Base-by-base conservation (phyloP, 495 filamentous ascomycete species). In the Trichoderma virens region DNA sequence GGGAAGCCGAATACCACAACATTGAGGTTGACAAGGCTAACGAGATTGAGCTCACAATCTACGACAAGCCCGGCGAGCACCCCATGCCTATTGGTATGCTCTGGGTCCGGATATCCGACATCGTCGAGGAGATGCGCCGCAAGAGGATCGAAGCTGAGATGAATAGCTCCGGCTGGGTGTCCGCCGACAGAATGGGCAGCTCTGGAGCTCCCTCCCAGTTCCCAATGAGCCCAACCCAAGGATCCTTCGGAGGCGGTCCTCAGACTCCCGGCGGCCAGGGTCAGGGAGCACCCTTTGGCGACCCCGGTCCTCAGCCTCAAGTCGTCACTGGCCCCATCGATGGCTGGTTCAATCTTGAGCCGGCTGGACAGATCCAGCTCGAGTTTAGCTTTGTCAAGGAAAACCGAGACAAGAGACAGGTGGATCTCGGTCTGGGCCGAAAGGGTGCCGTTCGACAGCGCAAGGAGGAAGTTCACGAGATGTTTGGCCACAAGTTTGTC, bases 401-500 rank as follows among this genome's bases (percentile, higher is more conserved):
- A 61, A 79, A 72, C 65, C 79, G 81, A 64, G 76, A 81, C 23
- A 69, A 76, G 41, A 81, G 87, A 69, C 87, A 86, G 14, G 89
- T 93, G 70, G 92, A 96, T 71, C 82, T 91, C 63, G 94, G 94
- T 68, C 85, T 99, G 59, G 90, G 90, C 67, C 90, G 94, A 67
- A 94, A 97, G 79, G 94, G 94, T 74, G 94, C 94, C 62, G 92
- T 99, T 69, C 90, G 94, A 45, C 92, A 97, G 75, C 89, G 89
- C 70, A 98, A 98, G 78, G 94, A 99, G 75, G 92, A 97, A 68
- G 86, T 98, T 14, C 90, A 96, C 78, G 94, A 98, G 76, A 93
- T 96, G 82, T 96, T 96, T 72, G 94, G 94, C 34, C 94, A 99
- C 87, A 97, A 97, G 78, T 99, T 99, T 69, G 86, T 97, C 59